Base-by-base conservation (phyloP, 176 grass and related monocot species). In the Aegilops speltoides region DNA sequence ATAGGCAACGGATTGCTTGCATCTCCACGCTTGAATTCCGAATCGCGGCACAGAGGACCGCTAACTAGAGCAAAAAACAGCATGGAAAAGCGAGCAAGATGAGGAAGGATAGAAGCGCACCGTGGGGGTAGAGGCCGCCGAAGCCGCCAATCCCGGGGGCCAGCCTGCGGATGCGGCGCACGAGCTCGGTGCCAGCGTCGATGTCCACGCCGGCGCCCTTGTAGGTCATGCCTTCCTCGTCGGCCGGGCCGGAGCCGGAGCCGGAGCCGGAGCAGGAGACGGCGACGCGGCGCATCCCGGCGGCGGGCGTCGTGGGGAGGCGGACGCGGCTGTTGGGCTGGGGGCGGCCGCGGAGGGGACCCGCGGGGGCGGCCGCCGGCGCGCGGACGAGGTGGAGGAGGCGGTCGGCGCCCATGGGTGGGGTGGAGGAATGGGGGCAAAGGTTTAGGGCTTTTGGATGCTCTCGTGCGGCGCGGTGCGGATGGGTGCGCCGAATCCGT, bases 121-220 rank as follows among this genome's bases (percentile, higher is more conserved):
- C 94, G 32, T 45, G 91, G 15, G 94, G 90, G 82, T 59, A 99
- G 80, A 96, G 97, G 41, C 97, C 97, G 13, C 94, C 94, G 46
- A 99, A 99, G 50, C 94, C 94, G 28, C 97, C 94, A 15, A 99
- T 93, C 31, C 85, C 90, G 2, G 97, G 97, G 9, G 97, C 94
- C 97, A 94, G 87, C 82, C 74, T 96, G 60, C 79, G 82, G 79
- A 98, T 98, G 69, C 97, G 89, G 7, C 92, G 84, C 1, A 98
- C 96, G 69, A 98, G 84, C 81, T 98, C 96, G 10, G 96, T 68
- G 0, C 94, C 96, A 13, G 92, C 94, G 31, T 98, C 94, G 11
- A 98, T 98, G 65, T 98, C 96, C 38, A 98, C 94, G 4, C 94
- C 94, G n/a, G 93, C 93, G 36, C 64, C 92, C 86, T 94, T 96